Evolutionary conservation across 75 land plant species (phyloP), one percentile per base, ranked within the genome.

Genomic region (Selaginella moellendorffii): DNA sequence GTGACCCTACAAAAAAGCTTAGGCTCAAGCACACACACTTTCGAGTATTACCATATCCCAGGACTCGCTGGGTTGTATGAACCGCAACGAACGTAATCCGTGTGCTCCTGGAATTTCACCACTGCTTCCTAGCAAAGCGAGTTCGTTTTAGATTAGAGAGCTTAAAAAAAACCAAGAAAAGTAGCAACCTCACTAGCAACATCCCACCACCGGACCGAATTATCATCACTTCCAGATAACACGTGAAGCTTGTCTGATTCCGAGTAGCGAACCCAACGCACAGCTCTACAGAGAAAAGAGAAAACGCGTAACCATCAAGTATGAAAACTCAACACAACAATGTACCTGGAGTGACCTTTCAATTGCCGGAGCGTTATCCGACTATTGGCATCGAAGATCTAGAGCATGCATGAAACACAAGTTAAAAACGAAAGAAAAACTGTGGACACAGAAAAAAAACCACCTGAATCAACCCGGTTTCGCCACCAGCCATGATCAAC

Each of bases 51-150:
- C 81, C 81, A 85, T 53, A 89, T 26, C 14, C 80, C 76, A 21
- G 58, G 28, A 68, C 67, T 73, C 5, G 73, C 74, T 23, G 87
- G 87, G 9, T 79, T 78, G 0, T 74, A 67, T 19, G 75, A 64
- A 1, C 98, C 98, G 58, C 83, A 77, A 10, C 96, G 76, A 2
- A 95, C 81, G 70, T 93, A 93, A 67, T 93, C 98, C 66, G 76
- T 72, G 30, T 93, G 96, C 1, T 80, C 98, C 28, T 65, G 72
- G 29, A 75, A 30, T 23, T 63, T 76, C 61, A 64, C 31, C 29
- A 79, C 28, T 17, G 72, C 70, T 29, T 61, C 65, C 79, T 79
- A 36, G 46, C 46, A 36, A 5, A 36, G 14, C 5, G 14, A 5
- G 14, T 5, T 36, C 5, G 14, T 14, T 36, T 5, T 36, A 36